A percentile compares a stretch with the other conserved stretches of the same genome.
Evolutionary conservation across 1,139 yeast genomes (phyloP).

Genomic region (Geotrichum klebahnii): DNA sequence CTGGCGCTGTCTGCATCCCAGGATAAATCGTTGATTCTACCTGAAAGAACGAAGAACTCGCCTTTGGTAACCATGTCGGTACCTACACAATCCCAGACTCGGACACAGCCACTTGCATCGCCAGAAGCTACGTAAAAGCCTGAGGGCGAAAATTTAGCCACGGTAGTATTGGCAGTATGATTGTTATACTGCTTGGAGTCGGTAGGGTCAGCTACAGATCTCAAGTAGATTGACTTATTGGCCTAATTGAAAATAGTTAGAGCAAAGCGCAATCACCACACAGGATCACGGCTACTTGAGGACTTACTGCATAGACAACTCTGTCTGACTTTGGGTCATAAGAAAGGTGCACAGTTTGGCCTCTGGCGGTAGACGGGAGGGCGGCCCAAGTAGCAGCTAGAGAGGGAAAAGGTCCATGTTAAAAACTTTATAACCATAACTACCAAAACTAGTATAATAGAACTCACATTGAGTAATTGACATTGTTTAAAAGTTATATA

Average conservation of each 20-base stretch:
- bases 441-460: not conserved
- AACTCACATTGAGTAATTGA: conserved; percentile 12
- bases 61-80: conserved; percentile 67
- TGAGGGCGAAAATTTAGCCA: conserved; percentile 80
- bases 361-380: conserved; percentile 71
- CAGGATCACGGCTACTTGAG: not conserved
- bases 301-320: conserved; percentile 60
- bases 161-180: conserved; percentile 70
- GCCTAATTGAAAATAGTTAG: conserved; percentile 28
- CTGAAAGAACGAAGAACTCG: conserved; percentile 77
- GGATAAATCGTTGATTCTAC: conserved; percentile 74
- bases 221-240: conserved; percentile 74
- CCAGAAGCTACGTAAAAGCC: conserved; percentile 92
- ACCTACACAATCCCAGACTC: conserved; percentile 74
- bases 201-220: conserved; percentile 56
- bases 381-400: conserved; percentile 51
- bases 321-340: conserved; percentile 66
- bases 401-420: not conserved
- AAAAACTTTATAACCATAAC: no score
- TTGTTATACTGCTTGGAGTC: conserved; percentile 59
- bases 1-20: conserved; percentile 92
- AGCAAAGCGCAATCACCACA: not conserved
- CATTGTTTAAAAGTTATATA: no score
- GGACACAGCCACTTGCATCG: conserved; percentile 80
- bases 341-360: conserved; percentile 64